A percentile compares a stretch with the other conserved stretches of the same genome.
These are phyloP conservation scores for Nicotiana obtusifolia DNA, from an alignment of 257 asterid genomes.

Conservation along the genomic window DNA sequence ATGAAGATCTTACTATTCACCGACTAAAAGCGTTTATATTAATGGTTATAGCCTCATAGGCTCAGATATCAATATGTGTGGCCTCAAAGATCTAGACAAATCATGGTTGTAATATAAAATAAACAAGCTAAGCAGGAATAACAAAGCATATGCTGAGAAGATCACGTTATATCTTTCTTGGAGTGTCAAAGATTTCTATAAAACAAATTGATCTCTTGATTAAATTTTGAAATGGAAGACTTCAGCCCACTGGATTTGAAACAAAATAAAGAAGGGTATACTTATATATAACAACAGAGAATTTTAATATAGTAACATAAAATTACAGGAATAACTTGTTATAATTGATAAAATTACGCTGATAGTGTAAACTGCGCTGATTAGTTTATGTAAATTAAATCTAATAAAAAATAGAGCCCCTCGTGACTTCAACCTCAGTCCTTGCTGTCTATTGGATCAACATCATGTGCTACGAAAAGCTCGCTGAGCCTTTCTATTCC, in stretches of 20 bases:
- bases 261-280: not conserved
- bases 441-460: constrained; percentile 11
- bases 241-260: not conserved
- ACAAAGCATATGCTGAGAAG: not conserved
- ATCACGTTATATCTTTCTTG: constrained; percentile 11
- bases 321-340: not conserved
- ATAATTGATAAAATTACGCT: not conserved
- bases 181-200: constrained; percentile 4
- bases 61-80: not conserved
- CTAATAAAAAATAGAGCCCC: not conserved
- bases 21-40: not conserved
- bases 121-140: not conserved
- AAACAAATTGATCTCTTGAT: not conserved
- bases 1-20: not conserved
- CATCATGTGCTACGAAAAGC: constrained; percentile 3
- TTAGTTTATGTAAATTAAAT: not conserved
- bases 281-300: not conserved
- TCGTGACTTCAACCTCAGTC: constrained; percentile 5
- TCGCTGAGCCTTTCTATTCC: not conserved
- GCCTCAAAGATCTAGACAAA: not conserved
- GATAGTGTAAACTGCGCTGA: too few relatives aligned
- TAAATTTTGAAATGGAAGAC: not conserved
- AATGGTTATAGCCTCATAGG: not conserved
- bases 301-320: not conserved
- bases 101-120: not conserved